Evolutionary conservation across 2,329 filamentous ascomycete species (phyloP), one percentile per base, ranked within the genome.

Genomic region (Colletotrichum falcatum): DNA sequence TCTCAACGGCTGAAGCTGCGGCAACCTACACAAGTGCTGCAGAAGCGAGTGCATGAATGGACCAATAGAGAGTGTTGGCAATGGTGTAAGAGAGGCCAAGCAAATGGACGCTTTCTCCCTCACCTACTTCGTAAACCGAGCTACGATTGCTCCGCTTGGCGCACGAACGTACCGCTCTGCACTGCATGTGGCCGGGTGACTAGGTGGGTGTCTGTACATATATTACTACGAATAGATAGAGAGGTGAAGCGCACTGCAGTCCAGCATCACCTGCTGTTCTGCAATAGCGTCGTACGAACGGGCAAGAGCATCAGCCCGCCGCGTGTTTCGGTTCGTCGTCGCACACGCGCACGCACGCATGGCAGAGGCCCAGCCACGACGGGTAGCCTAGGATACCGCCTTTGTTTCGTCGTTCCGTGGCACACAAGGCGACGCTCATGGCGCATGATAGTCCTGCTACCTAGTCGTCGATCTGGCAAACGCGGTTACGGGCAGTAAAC

Each of bases 91-190:
- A 30, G 42, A 48, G 20, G 16, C 7, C 26, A 46, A 33, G 20
- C 37, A 39, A 39, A n/a, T 28, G 56, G 18, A 26, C 42, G 56
- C 28, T n/a, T 54, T 28, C 18, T 11, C n/a, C 20, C 20, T 44
- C 28, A n/a, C 55, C 20, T 37, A 33, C n/a, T n/a, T n/a, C n/a
- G n/a, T n/a, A 58, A 39, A 23, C 64, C 56, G 64, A 56, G 67
- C 67, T 51, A 67, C 67, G 51, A 67, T 53, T 66, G 33, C 56
- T 58, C 56, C 58, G 64, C 67, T 67, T 70, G 44, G 51, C 67
- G 37, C 62, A 53, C 56, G 63, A 62, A 66, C 18, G 39, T 44
- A 44, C 20, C 42, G 8, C 11, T 44, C 63, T 51, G 46, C 64
- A 53, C 44, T 28, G 58, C 64, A 67, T 59, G 46, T 51, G 64